phyloP scores from a whole-genome alignment of 306 rosid species.

The Gillenia trifoliata region DNA sequence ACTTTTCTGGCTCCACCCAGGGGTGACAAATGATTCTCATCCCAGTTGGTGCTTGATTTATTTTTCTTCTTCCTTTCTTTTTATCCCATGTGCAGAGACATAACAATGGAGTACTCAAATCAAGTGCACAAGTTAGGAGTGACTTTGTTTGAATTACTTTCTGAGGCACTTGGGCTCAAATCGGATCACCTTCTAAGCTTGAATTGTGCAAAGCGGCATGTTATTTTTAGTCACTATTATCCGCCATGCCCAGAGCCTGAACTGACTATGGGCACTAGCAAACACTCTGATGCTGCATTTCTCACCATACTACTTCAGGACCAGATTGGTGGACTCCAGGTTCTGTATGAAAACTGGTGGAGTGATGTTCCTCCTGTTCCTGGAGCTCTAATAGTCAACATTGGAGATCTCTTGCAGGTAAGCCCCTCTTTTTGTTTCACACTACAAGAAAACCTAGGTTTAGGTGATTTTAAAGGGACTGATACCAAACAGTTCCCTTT shows the following conservation, averaged over 20 bases:
- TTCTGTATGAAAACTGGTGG: conserved; percentile 23
- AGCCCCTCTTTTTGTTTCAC: too few relatives aligned
- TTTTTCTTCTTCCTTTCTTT: background rate
- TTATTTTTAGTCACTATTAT: conserved; percentile 15
- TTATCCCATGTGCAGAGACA: conserved; percentile 21
- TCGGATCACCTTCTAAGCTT: conserved; percentile 11
- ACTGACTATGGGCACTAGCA: conserved; percentile 25
- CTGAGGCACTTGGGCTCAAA: conserved; percentile 37
- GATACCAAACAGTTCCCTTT: too few relatives aligned
- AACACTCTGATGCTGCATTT: conserved; percentile 27
- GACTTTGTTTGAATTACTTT: conserved; percentile 33
- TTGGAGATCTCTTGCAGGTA: conserved; percentile 37
- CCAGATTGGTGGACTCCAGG: conserved; percentile 36
- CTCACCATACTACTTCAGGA: conserved; percentile 37
- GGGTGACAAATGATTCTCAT: background rate
- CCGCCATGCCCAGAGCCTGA: conserved; percentile 37
- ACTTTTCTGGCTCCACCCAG: too few relatives aligned
- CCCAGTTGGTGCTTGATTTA: background rate
- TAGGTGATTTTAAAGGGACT: too few relatives aligned
- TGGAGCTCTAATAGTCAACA: conserved; percentile 32
- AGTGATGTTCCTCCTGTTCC: conserved; percentile 23
- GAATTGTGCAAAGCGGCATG: conserved; percentile 26
- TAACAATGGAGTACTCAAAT: conserved; percentile 24
- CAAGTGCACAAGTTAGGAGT: conserved; percentile 21
- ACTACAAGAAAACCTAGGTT: too few relatives aligned